Conservation (phyloP, 202 grass and related monocot species). For the Dendrocalamus latiflorus region DNA sequence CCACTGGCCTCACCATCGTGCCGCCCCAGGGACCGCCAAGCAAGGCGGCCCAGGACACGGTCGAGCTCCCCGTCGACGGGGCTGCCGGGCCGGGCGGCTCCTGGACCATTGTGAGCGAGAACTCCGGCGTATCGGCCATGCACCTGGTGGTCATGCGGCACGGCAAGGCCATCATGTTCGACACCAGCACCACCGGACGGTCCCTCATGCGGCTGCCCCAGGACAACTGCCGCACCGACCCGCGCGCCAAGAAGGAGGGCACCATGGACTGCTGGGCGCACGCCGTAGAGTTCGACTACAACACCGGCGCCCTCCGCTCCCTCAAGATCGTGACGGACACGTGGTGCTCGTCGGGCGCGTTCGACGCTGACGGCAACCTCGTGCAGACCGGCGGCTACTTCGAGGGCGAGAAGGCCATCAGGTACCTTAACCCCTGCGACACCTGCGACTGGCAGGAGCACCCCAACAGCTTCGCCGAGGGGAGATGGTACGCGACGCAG, state of each 20-base stretch:
- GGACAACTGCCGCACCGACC: conserved; percentile 54
- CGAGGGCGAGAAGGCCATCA: conserved; percentile 46
- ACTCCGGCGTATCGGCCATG: conserved; percentile 82
- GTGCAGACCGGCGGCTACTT: conserved; percentile 71
- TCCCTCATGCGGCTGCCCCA: conserved; percentile 47
- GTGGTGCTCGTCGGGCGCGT: conserved; percentile 71
- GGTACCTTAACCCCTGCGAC: conserved; percentile 50
- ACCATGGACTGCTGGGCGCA: conserved; percentile 75
- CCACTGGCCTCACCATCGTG: conserved; percentile 42
- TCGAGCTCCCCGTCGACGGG: not conserved
- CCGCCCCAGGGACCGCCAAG: conserved; percentile 24
- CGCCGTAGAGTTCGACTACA: conserved; percentile 75
- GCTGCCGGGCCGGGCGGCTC: conserved; percentile 4
- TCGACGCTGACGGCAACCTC: conserved; percentile 63
- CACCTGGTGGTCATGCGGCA: conserved; percentile 64
- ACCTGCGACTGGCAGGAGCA: conserved; percentile 69
- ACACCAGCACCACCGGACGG: conserved; percentile 47
- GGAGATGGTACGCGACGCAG: conserved; percentile 82
- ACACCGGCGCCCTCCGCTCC: conserved; percentile 43
- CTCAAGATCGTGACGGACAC: conserved; percentile 80
- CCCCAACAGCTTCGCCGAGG: conserved; percentile 38
- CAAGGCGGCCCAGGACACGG: conserved; percentile 13
- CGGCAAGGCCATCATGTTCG: conserved; percentile 79
- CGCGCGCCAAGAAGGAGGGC: conserved; percentile 23
- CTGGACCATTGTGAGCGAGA: conserved; percentile 72